phyloP scores from a whole-genome alignment of 352 stramenopile species.

The Phytophthora multivora region DNA sequence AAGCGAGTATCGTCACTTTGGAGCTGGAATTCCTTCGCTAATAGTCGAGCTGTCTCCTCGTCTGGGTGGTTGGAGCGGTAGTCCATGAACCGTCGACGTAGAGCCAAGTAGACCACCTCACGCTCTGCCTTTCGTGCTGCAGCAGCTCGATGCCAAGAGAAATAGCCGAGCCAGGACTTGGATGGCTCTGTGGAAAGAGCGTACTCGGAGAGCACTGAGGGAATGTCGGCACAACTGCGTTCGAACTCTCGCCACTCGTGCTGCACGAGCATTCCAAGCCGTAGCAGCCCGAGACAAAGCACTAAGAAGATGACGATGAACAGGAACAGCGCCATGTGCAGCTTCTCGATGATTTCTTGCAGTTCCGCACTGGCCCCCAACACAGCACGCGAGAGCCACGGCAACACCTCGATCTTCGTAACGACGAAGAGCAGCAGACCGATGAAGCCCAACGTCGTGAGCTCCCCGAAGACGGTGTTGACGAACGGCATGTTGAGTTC shows the following conservation, averaged over 20 bases:
- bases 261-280: slow-evolving; percentile 68
- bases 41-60: slow-evolving; percentile 30
- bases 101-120: slow-evolving; percentile 68
- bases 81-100: slow-evolving; percentile 72
- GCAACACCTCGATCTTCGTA: slow-evolving; percentile 66
- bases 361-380: slow-evolving; percentile 53
- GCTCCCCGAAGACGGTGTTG: slow-evolving; percentile 69
- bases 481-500: slow-evolving; percentile 78
- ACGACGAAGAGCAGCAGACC: slow-evolving; percentile 63
- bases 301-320: slow-evolving; percentile 85
- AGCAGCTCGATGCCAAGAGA: slow-evolving; percentile 37
- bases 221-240: slow-evolving; percentile 54
- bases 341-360: slow-evolving; percentile 73
- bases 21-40: slow-evolving; percentile 73
- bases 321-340: slow-evolving; percentile 86
- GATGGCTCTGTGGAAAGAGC: slow-evolving; percentile 57
- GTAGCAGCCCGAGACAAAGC: slow-evolving; percentile 63
- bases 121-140: slow-evolving; percentile 46
- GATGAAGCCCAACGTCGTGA: slow-evolving; percentile 81
- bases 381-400: slow-evolving; percentile 45
- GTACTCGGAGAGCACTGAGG: slow-evolving; percentile 63
- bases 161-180: slow-evolving; percentile 34
- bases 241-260: slow-evolving; percentile 79
- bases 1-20: slow-evolving; percentile 52
- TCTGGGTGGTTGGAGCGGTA: slow-evolving; percentile 76